A percentile compares a stretch with the other conserved stretches of the same genome.
Evolutionary conservation across 108 stramenopile species (phyloP).

Genomic region (Cyclostephanos tholiformis): DNA sequence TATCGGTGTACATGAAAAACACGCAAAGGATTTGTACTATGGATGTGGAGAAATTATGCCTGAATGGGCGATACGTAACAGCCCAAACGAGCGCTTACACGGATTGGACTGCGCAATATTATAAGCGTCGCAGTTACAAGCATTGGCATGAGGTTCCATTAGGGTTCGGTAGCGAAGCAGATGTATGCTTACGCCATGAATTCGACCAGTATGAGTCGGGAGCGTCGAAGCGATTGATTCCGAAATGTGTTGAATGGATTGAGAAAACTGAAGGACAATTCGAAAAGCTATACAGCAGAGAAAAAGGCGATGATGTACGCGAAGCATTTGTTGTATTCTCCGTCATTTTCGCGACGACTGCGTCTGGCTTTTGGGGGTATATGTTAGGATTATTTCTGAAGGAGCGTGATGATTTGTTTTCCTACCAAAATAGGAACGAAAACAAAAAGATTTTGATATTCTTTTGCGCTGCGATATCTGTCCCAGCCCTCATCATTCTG

Average conservation of each 20-base stretch:
- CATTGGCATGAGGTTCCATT: conserved; percentile 20
- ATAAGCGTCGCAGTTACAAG: conserved; percentile 26
- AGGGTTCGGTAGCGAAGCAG: conserved; percentile 22
- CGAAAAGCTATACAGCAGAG: conserved; percentile 13
- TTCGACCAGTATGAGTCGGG: conserved; percentile 14
- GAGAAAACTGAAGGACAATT: conserved; percentile 23
- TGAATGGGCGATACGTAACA: conserved; percentile 12
- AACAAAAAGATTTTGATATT: conserved; percentile 24
- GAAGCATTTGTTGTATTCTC: conserved; percentile 39
- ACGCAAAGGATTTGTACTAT: conserved; percentile 21
- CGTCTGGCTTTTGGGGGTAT: conserved; percentile 18
- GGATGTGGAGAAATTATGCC: conserved; percentile 25
- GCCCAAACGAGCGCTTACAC: conserved; percentile 1
- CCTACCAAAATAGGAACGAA: conserved; percentile 12
- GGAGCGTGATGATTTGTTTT: conserved; percentile 33
- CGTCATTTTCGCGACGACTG: conserved; percentile 12
- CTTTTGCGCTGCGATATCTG: conserved; percentile 20
- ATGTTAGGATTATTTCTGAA: conserved; percentile 27
- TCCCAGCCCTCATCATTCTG: conserved; percentile 28
- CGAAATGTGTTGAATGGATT: conserved; percentile 38
- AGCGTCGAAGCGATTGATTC: conserved; percentile 22
- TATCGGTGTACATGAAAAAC: conserved; percentile 24
- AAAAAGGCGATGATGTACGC: conserved; percentile 38
- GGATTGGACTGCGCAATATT: conserved; percentile 9
- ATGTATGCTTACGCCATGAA: conserved; percentile 26